These are phyloP conservation scores for Didymella pinodella DNA, from an alignment of 2,329 filamentous ascomycete genomes.

Conservation along the genomic window DNA sequence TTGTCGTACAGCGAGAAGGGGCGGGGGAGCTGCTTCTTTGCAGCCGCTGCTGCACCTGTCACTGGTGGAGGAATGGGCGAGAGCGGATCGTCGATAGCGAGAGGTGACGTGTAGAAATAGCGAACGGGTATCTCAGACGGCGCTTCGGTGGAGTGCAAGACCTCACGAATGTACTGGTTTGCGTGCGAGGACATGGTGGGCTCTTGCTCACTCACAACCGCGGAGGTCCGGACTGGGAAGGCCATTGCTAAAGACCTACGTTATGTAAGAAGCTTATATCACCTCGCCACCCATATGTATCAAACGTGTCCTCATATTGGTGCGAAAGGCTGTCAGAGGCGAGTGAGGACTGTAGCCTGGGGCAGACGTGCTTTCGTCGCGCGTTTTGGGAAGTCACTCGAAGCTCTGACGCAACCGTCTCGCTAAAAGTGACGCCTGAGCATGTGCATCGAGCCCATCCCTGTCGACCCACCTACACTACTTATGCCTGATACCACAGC, in stretches of 20 bases:
- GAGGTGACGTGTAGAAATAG: slow-evolving; percentile 84
- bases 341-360: slow-evolving; percentile 31
- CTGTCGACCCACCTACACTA: background rate
- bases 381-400: slow-evolving; percentile 27
- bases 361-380: slow-evolving; percentile 19
- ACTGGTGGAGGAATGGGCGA: slow-evolving; percentile 67
- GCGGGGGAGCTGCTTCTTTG: slow-evolving; percentile 69
- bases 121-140: slow-evolving; percentile 48
- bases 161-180: slow-evolving; percentile 56
- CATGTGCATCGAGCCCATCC: slow-evolving; percentile 17
- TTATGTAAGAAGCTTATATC: slow-evolving; percentile 25
- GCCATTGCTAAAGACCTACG: background rate
- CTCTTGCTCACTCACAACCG: slow-evolving; percentile 35
- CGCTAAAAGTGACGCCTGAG: slow-evolving; percentile 35
- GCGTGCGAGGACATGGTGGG: slow-evolving; percentile 42
- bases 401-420: slow-evolving; percentile 41
- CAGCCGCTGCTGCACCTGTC: slow-evolving; percentile 54
- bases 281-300: slow-evolving; percentile 15
- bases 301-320: slow-evolving; percentile 22
- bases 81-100: slow-evolving; percentile 89
- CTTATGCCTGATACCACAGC: no score
- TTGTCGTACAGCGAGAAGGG: slow-evolving; percentile 85
- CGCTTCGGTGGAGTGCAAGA: slow-evolving; percentile 51
- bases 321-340: slow-evolving; percentile 8
- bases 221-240: slow-evolving; percentile 6